Conservation (phyloP, 1,139 yeast species). For the Hyphopichia wangnamkhiaoensis region DNA sequence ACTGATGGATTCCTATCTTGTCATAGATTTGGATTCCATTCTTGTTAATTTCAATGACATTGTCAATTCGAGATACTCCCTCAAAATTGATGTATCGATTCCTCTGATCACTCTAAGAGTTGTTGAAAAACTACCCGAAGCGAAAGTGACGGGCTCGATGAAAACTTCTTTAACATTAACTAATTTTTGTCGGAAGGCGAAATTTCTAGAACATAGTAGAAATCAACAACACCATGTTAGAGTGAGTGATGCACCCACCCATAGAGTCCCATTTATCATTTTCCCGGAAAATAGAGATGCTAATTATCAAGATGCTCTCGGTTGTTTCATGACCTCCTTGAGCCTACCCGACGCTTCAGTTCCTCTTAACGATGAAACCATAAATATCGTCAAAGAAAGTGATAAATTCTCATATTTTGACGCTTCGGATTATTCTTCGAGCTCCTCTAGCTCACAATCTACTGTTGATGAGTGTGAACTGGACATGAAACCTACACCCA, state of each 20-base stretch:
- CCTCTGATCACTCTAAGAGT: slow-evolving; percentile 44
- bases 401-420: slow-evolving; percentile 3
- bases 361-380: slow-evolving; percentile 46
- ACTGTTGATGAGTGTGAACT: neutral
- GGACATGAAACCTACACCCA: slow-evolving; percentile 26
- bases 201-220: slow-evolving; percentile 46
- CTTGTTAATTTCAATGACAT: slow-evolving; percentile 63
- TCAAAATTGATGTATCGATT: slow-evolving; percentile 50
- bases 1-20: slow-evolving; percentile 15
- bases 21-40: slow-evolving; percentile 36
- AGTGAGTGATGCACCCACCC: slow-evolving; percentile 79
- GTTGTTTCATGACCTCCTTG: slow-evolving; percentile 60
- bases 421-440: neutral
- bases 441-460: neutral
- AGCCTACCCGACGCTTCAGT: slow-evolving; percentile 66
- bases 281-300: slow-evolving; percentile 47
- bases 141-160: slow-evolving; percentile 30
- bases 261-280: slow-evolving; percentile 72
- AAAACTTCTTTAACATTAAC: slow-evolving; percentile 58
- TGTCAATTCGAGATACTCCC: slow-evolving; percentile 66
- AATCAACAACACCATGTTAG: slow-evolving; percentile 68
- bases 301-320: slow-evolving; percentile 47
- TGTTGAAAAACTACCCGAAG: slow-evolving; percentile 19
- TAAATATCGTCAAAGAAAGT: neutral
- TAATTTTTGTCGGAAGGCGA: slow-evolving; percentile 57